Evolutionary conservation across 768 basidiomycete genomes (phyloP), one percentile per base, ranked within the genome.

Genomic region (Phaffia tasmanica): DNA sequence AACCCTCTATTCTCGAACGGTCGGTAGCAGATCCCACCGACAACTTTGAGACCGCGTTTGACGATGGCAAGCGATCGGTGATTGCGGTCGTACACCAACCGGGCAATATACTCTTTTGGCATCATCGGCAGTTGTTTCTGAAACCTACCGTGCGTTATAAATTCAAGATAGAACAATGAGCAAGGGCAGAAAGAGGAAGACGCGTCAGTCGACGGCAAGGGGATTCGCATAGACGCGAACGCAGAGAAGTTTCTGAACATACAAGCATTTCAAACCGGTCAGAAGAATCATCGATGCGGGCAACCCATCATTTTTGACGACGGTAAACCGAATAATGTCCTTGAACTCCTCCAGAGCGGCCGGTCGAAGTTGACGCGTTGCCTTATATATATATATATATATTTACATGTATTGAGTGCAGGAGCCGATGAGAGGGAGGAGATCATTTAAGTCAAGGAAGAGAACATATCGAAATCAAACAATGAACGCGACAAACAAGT

Each of bases 91-190:
- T 89, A 89, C 1, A 97, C 94, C 30, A 98, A 82, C 27, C 95
- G 84, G 3, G 95, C 89, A 71, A 99, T 98, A 74, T 99, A 99
- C 75, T 98, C 95, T 73, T 91, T 81, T 16, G 95, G 95, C 95
- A 99, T 98, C 77, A 97, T 97, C 8, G 95, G 95, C 1, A 99
- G 78, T 76, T 99, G 95, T 71, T 89, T 88, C 73, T 95, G 94
- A 74, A 99, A 98, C 19, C 66, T 67, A 57, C 32, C 16, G 27
- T 42, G 6, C 35, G 27, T 4, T 14, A 4, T 27, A 16, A n/a
- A 25, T 18, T 30, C n/a, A 57, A 30, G 56, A n/a, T 2, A 3
- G 23, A 23, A 15, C 32, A 51, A 19, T 4, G 63, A 30, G 35
- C 8, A 27, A 30, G 29, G 51, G 29, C 19, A 27, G 62, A 30